A percentile compares a stretch with the other conserved stretches of the same genome.
These are phyloP conservation scores for Trichosporon asahii DNA, from an alignment of 1,284 basidiomycete species.

Conservation along the genomic window DNA sequence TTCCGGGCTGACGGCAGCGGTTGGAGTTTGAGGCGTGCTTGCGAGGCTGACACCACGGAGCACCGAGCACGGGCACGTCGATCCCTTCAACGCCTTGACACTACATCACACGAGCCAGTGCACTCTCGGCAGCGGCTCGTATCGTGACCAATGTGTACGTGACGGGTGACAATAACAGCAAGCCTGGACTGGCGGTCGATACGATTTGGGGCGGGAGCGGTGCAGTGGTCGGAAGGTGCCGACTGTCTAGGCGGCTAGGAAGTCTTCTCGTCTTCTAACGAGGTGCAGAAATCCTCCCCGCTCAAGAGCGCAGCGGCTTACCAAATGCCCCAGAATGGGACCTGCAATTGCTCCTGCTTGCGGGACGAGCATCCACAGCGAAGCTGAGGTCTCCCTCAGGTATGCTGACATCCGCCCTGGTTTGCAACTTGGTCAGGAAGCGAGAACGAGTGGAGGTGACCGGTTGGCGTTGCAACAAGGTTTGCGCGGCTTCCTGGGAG, in stretches of 20 bases:
- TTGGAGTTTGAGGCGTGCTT: neutral
- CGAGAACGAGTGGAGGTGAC: neutral
- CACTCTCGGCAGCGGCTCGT: neutral
- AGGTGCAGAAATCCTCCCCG: neutral
- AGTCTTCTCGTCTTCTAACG: neutral
- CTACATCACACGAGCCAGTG: neutral
- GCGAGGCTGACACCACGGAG: neutral
- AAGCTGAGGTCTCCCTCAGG: neutral
- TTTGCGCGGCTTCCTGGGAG: neutral
- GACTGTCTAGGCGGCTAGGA: neutral
- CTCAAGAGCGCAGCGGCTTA: neutral
- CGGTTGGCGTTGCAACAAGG: neutral
- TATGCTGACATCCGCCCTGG: neutral
- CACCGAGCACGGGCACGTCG: neutral
- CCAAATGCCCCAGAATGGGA: neutral
- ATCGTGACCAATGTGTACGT: neutral
- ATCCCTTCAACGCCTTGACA: neutral
- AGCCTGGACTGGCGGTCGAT: neutral
- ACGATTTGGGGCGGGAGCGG: neutral
- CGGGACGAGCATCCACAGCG: neutral
- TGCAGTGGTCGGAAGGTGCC: neutral
- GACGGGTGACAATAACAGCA: neutral
- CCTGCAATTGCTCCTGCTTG: neutral
- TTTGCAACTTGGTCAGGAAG: neutral
- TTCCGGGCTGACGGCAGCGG: neutral